Evolutionary conservation across 257 asterid species (phyloP), one percentile per base, ranked within the genome.

Genomic region (Echites panduratus): DNA sequence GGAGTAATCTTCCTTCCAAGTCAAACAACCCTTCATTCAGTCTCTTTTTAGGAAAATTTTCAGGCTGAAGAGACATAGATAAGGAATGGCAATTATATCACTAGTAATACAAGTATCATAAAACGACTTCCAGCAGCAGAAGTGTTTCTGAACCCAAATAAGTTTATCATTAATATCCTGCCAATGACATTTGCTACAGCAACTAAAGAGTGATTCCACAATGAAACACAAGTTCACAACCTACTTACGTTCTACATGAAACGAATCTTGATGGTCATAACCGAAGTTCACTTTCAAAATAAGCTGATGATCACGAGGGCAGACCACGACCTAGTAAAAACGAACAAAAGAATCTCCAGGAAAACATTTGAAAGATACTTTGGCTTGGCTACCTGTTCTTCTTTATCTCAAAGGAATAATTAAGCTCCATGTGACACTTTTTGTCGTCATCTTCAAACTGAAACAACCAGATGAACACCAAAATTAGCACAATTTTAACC

Each of bases 391-490:
- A 84, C 16, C 73, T 70, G 29, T 75, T 77, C 81, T 83, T 90
- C 74, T 65, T 79, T 71, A 90, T 90, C 81, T 88, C 93, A 5
- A 90, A 90, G 19, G 85, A 82, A 79, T 88, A 90, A 73, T 83
- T 49, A 71, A 90, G 88, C 85, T 90, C 93, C 93, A 90, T 71
- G 73, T 88, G 85, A 62, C 83, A 74, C 79, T 90, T 85, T 62
- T 68, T 87, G 73, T 88, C 96, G 53, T 90, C 93, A 7, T 90
- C 96, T 78, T 85, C 86, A 71, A 88, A 89, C 96, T 89, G 88
- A 78, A 61, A 32, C 70, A 35, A 54, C 75, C 70, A 48, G 57
- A 80, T 66, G 63, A 50, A 62, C 26, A 79, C 16, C 29, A 29
- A 63, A 67, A 65, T 47, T 40, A 29, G 70, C 13, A 57, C 20